Evolutionary conservation across 2,329 filamentous ascomycete species (phyloP), one percentile per base, ranked within the genome.

Genomic region (Rutstroemia sp.): DNA sequence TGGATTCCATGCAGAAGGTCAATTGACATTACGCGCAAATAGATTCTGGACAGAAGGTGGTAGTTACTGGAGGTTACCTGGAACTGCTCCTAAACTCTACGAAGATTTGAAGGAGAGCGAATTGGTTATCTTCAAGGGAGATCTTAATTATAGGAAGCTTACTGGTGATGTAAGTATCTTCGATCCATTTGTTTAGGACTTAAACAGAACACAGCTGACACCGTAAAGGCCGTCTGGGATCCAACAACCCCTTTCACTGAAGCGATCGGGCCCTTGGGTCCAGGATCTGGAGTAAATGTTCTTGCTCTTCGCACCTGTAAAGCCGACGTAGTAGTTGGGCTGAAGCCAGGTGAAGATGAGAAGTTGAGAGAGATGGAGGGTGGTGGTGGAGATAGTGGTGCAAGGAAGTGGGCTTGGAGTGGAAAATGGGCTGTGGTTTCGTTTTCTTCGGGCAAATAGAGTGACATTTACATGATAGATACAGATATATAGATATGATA

Each of bases 391-490:
- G 85, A 90, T 59, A 56, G 64, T 49, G 68, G 67, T 25, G 79
- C 83, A 23, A 79, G 94, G 56, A 88, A 89, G 71, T 97, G 92
- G 92, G 92, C 90, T 0, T 97, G 92, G 92, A 88, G 83, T 67
- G 92, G 92, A 44, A 96, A 96, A 73, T 97, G 90, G 88, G 92
- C 92, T 5, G 90, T 97, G n/a, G 85, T 95, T 4, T 91, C 89
- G 30, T 90, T 92, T 66, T 90, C 80, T 47, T 80, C 86, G 63
- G 88, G 88, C 0, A 88, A 88, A 70, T 66, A 62, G 19, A 59
- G 27, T 50, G 16, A 5, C 12, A 34, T 34, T 5, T 14, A 49
- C 16, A 49, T 49, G 10, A 47, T 25, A 47, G 19, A 47, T n/a
- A 47, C 16, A n/a, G 19, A 30, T 23, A 25, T 25, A 47, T 27